Evolutionary conservation across 148 eudicot species (phyloP).

Genomic region (Arbutus unedo): DNA sequence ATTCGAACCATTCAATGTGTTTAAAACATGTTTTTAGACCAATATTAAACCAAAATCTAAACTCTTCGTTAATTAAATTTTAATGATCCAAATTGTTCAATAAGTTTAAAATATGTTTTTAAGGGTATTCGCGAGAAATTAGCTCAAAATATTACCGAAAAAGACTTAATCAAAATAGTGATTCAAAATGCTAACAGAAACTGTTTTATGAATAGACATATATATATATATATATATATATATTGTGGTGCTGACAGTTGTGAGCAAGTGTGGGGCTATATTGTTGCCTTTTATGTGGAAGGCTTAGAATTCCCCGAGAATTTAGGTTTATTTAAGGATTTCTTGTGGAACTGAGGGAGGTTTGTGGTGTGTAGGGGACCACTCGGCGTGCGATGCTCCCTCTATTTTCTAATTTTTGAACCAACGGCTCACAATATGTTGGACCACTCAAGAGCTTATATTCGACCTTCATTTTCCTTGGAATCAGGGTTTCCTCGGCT

Average conservation of each 20-base stretch:
- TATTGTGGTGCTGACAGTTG: not conserved
- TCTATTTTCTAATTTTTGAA: not conserved
- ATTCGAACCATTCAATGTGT: too few species aligned
- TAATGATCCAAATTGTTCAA: too few species aligned
- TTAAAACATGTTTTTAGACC: too few species aligned
- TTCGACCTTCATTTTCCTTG: not conserved
- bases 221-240: not conserved
- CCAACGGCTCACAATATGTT: not conserved
- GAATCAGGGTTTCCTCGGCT: not conserved
- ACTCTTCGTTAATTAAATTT: too few species aligned
- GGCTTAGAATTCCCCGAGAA: not conserved
- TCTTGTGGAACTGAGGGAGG: not conserved
- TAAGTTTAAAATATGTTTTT: too few species aligned
- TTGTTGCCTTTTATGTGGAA: slow-evolving; percentile 17
- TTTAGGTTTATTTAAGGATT: not conserved
- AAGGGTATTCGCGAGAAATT: too few species aligned
- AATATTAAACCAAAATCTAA: too few species aligned
- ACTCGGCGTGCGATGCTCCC: slow-evolving; percentile 9
- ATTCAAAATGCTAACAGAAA: too few species aligned
- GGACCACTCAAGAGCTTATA: not conserved
- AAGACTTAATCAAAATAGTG: too few species aligned
- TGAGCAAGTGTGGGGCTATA: not conserved
- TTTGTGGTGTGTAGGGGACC: slow-evolving; percentile 14
- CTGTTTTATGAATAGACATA: too few species aligned
- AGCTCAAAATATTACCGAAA: too few species aligned